Base-by-base conservation (phyloP, 768 basidiomycete species). In the Macrolepiota dolichaula region DNA sequence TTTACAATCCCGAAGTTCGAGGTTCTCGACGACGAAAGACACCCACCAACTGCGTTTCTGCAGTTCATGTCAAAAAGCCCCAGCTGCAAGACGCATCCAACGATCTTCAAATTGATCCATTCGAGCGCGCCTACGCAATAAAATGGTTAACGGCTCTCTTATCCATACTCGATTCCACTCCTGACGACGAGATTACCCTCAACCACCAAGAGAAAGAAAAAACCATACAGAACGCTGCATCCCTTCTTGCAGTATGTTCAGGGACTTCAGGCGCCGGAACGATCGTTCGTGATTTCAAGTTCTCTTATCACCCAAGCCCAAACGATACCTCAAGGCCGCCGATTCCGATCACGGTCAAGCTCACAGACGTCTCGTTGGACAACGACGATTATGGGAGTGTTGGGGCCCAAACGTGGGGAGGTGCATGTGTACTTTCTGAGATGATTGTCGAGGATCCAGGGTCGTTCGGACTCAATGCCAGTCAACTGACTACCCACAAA, bases 331-430 rank as follows among this genome's bases (percentile, higher is more conserved):
- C 3, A 1, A 52, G 38, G 32, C 12, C 6, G 66, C 65, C 47
- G 42, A 61, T 49, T 36, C 51, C 65, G 2, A 63, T 80, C 11
- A 63, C 73, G 11, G 73, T 89, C 11, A 68, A 76, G 55, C 66
- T 95, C 52, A 85, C 77, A 32, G 93, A 94, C 69, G 80, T 86
- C 1, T 84, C 90, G 1, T 73, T 93, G 46, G 81, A 86, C 53
- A 86, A 90, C 58, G 74, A 79, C n/a, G 88, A 91, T 65, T 87
- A 85, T 63, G 74, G 77, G 12, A 89, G 86, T 57, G 85, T 93
- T 17, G 93, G 93, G 1, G 86, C 91, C 27, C 93, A 94, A 73
- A 95, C 92, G 0, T 96, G 93, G 94, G 92, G 92, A 3, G 85
- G 88, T 10, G 88, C 91, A 2, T 92, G 88, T 65, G 83, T 95